Evolutionary conservation across 495 filamentous ascomycete species (phyloP).

Genomic region (Thermothielavioides terrestris): DNA sequence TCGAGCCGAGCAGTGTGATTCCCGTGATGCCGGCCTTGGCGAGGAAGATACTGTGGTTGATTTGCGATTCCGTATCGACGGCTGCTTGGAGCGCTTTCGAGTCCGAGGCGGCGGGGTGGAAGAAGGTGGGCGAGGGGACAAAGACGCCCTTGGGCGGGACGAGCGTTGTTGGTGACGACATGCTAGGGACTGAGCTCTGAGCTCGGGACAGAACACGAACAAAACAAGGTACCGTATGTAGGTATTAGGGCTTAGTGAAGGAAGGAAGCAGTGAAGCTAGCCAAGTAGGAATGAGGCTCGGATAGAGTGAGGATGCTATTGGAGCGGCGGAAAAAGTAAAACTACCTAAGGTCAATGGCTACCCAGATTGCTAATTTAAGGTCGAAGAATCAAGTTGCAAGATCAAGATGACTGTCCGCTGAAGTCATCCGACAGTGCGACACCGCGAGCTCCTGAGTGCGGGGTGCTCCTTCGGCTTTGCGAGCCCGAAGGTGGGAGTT

Average conservation of each 20-base stretch:
- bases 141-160: conserved; percentile 35
- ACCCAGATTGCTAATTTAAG: neutral
- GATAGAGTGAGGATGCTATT: too few species aligned
- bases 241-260: too few species aligned
- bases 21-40: conserved; percentile 53
- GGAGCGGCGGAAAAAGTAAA: neutral
- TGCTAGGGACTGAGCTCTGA: neutral
- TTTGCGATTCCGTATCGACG: conserved; percentile 48
- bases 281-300: too few species aligned
- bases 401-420: neutral
- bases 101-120: conserved; percentile 12
- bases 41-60: conserved; percentile 53
- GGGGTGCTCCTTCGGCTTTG: conserved; percentile 4
- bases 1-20: conserved; percentile 57
- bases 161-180: neutral
- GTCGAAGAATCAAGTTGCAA: neutral
- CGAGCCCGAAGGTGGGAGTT: neutral
- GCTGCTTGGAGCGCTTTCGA: conserved; percentile 11
- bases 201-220: too few species aligned
- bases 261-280: too few species aligned
- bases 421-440: too few species aligned
- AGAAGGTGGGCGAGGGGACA: conserved; percentile 40
- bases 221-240: too few species aligned
- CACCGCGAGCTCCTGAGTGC: neutral
- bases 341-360: neutral